These are phyloP conservation scores for Pestalotiopsis sp. DNA, from an alignment of 2,329 filamentous ascomycete species.

Conservation along the genomic window DNA sequence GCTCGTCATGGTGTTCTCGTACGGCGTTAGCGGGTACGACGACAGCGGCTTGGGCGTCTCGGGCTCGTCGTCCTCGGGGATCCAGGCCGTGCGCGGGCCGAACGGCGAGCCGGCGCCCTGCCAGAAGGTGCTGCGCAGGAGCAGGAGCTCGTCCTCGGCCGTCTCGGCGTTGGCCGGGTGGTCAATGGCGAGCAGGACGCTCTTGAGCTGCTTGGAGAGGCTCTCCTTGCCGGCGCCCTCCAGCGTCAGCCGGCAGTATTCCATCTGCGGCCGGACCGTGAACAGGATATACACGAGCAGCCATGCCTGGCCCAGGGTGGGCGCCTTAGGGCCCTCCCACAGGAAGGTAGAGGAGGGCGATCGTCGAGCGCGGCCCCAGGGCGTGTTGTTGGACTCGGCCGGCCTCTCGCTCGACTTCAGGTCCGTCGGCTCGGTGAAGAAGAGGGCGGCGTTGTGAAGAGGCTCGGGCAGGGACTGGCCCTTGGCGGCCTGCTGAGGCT, in stretches of 20 bases:
- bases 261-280: conserved; percentile 50
- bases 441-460: conserved; percentile 39
- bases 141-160: conserved; percentile 36
- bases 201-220: conserved; percentile 41
- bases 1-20: conserved; percentile 48
- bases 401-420: conserved; percentile 54
- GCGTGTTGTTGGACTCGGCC: conserved; percentile 54
- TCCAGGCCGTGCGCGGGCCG: conserved; percentile 66
- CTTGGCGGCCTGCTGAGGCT: conserved; percentile 29
- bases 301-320: conserved; percentile 55
- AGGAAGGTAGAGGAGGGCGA: conserved; percentile 48
- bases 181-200: conserved; percentile 51
- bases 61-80: conserved; percentile 45
- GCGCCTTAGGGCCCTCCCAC: conserved; percentile 45
- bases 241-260: conserved; percentile 51
- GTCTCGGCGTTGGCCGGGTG: conserved; percentile 43
- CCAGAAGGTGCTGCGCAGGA: conserved; percentile 65
- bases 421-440: conserved; percentile 48
- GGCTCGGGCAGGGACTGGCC: conserved; percentile 32
- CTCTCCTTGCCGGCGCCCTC: conserved; percentile 38
- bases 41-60: conserved; percentile 41
- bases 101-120: conserved; percentile 71
- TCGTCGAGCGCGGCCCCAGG: conserved; percentile 59
- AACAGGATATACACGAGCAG: conserved; percentile 56
- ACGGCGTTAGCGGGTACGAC: conserved; percentile 51